Evolutionary conservation across 2,329 filamentous ascomycete species (phyloP).

Genomic region (Gliomastix tumulicola): DNA sequence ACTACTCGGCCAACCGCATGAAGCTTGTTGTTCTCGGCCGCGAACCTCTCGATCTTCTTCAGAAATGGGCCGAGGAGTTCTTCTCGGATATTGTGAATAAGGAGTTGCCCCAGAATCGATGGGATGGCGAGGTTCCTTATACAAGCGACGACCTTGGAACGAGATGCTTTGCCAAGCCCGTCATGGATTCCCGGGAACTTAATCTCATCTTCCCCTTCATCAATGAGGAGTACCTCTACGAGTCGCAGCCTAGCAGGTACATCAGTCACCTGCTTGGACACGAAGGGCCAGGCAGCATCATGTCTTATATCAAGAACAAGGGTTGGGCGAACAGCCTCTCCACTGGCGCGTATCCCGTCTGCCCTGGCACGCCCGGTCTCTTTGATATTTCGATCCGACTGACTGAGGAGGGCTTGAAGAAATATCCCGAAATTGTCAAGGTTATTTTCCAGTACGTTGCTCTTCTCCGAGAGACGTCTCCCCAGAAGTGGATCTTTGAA

Average conservation of each 20-base stretch:
- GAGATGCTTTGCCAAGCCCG: conserved; percentile 82
- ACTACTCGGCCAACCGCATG: conserved; percentile 92
- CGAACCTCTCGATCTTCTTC: conserved; percentile 73
- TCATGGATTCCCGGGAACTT: conserved; percentile 78
- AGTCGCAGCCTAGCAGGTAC: conserved; percentile 77
- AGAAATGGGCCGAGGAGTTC: conserved; percentile 77
- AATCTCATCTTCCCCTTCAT: conserved; percentile 79
- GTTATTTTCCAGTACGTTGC: conserved; percentile 88
- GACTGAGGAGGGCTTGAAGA: conserved; percentile 74
- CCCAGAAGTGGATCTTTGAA: conserved; percentile 88
- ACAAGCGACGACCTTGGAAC: conserved; percentile 45
- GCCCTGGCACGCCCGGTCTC: conserved; percentile 68
- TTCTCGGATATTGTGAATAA: conserved; percentile 81
- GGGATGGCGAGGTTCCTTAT: conserved; percentile 44
- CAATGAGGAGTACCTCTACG: conserved; percentile 73
- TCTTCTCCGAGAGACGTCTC: conserved; percentile 71
- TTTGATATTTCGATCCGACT: conserved; percentile 75
- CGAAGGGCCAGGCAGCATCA: conserved; percentile 85
- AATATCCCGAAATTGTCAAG: conserved; percentile 78
- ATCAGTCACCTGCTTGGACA: conserved; percentile 86
- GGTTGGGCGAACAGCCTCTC: conserved; percentile 83
- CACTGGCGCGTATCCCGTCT: conserved; percentile 68
- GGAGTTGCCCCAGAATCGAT: conserved; percentile 56
- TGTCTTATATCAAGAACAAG: conserved; percentile 83
- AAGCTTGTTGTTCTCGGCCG: conserved; percentile 82